phyloP scores from a whole-genome alignment of 345 rosid species.

The Dimocarpus longan region DNA sequence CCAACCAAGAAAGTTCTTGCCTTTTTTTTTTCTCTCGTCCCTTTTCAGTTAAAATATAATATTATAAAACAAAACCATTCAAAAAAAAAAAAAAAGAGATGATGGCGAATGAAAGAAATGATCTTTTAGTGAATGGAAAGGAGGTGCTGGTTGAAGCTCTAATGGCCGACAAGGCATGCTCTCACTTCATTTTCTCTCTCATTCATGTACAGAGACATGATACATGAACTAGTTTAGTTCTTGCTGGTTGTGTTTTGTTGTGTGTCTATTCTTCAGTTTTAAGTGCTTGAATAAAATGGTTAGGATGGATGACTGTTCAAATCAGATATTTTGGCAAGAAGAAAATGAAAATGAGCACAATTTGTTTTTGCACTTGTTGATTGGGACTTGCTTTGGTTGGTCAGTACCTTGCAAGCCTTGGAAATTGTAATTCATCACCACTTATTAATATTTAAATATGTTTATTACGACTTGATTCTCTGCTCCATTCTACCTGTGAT shows the following conservation, averaged over 20 bases:
- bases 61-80: neutral
- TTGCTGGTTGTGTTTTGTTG: neutral
- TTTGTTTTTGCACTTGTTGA: conserved; percentile 32
- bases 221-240: neutral
- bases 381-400: conserved; percentile 33
- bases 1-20: too few species aligned
- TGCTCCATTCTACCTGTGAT: neutral
- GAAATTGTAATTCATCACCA: conserved; percentile 8
- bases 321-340: neutral
- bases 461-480: neutral
- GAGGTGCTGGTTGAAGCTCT: conserved; percentile 42
- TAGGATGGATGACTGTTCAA: neutral
- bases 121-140: conserved; percentile 31
- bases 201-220: neutral
- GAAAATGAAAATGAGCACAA: neutral
- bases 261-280: neutral
- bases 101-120: neutral
- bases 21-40: neutral
- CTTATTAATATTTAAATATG: neutral
- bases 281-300: conserved; percentile 5
- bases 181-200: conserved; percentile 25
- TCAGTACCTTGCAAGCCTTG: neutral
- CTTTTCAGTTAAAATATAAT: neutral
- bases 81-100: neutral
- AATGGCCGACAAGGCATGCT: conserved; percentile 64